Conservation (phyloP, 148 eudicot genomes). For the Cornus controversa region DNA sequence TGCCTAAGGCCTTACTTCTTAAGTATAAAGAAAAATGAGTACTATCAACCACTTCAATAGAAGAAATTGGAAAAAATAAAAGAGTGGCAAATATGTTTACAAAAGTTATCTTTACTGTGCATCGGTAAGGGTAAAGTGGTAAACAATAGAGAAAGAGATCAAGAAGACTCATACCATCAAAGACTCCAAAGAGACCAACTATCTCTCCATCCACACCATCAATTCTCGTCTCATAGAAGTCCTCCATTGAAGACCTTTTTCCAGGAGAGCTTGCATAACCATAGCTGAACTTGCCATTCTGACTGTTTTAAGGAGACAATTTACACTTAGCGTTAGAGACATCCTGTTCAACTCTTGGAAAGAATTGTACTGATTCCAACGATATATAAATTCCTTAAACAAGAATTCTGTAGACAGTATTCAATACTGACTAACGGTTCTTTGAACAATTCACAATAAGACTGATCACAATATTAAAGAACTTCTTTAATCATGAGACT, state of each 20-base stretch:
- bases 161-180: conserved; percentile 61
- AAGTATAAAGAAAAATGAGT: background rate
- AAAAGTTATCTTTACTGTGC: background rate
- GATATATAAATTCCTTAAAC: background rate
- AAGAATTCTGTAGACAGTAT: background rate
- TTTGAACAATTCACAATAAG: background rate
- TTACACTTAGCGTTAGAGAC: background rate
- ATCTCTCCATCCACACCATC: conserved; percentile 90
- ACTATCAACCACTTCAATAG: background rate
- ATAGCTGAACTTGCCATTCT: conserved; percentile 85
- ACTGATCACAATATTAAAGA: background rate
- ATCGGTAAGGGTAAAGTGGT: no score
- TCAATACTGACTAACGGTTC: background rate
- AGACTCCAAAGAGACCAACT: conserved; percentile 93
- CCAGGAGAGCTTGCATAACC: conserved; percentile 97
- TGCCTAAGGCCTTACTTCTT: background rate
- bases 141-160: background rate
- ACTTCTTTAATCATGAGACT: background rate
- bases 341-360: background rate
- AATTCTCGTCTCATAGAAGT: conserved; percentile 93
- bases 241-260: conserved; percentile 98
- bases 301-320: conserved; percentile 40
- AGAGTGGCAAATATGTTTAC: background rate
- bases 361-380: background rate
- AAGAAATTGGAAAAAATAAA: background rate